Conservation (phyloP, 208 protist species). For the Tritrichomonas foetus region DNA sequence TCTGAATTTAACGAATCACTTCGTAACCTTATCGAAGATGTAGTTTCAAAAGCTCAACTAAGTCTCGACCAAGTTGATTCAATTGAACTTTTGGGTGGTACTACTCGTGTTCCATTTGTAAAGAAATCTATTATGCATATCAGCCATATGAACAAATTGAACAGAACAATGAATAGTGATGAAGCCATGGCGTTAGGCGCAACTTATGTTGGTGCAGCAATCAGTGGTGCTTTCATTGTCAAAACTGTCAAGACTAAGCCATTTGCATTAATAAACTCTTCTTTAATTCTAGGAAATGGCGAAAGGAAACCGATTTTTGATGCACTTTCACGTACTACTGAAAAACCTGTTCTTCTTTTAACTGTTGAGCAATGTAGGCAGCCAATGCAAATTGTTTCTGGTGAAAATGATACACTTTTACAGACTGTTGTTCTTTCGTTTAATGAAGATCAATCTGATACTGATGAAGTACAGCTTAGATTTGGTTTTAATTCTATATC, state of each 20-base stretch:
- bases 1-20: background rate
- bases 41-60: background rate
- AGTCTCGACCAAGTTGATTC: background rate
- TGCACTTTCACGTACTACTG: too few species aligned
- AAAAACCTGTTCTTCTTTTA: too few species aligned
- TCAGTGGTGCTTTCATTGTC: background rate
- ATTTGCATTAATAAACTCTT: background rate
- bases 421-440: background rate
- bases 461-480: background rate
- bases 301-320: background rate
- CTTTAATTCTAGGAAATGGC: background rate
- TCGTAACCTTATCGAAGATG: background rate
- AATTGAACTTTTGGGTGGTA: background rate
- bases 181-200: background rate
- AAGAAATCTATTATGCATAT: background rate
- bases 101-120: background rate
- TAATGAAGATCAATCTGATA: background rate
- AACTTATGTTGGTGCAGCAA: background rate
- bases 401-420: background rate
- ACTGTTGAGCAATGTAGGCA: too few species aligned
- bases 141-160: background rate
- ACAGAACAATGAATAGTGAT: constrained; percentile 20
- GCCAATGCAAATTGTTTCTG: too few species aligned
- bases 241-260: background rate
- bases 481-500: background rate